Conservation (phyloP, 768 basidiomycete species). For the Porpolomopsis calyptriformis region DNA sequence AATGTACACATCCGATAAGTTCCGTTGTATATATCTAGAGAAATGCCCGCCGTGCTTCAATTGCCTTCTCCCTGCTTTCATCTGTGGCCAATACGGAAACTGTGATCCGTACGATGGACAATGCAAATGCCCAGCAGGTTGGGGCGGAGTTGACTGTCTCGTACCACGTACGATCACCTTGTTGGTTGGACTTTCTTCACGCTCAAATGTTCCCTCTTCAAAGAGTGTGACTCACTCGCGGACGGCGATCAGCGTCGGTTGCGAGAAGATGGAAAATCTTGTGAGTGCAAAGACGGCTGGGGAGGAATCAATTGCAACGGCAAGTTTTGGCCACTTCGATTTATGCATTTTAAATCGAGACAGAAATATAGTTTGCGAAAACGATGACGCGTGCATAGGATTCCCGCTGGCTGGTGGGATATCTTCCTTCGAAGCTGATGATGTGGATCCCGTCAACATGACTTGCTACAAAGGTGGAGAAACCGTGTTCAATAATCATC, state of each 20-base stretch:
- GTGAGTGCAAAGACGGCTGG: constrained; percentile 94
- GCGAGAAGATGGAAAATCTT: constrained; percentile 62
- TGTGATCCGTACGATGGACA: constrained; percentile 92
- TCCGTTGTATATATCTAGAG: constrained; percentile 22
- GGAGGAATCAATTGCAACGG: constrained; percentile 96
- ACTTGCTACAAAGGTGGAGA: constrained; percentile 90
- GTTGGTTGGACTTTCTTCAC: neutral
- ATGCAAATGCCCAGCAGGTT: constrained; percentile 95
- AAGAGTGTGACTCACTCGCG: constrained; percentile 85
- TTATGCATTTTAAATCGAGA: neutral
- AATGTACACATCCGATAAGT: neutral
- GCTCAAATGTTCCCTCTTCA: neutral
- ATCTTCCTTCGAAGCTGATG: constrained; percentile 28
- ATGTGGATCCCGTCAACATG: constrained; percentile 46
- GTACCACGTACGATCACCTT: constrained; percentile 83
- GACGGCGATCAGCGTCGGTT: constrained; percentile 81
- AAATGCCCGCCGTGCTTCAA: constrained; percentile 91
- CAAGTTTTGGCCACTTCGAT: constrained; percentile 23
- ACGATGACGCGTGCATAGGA: constrained; percentile 63
- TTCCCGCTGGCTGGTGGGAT: constrained; percentile 56
- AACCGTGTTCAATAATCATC: constrained; percentile 91
- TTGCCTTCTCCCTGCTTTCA: constrained; percentile 84
- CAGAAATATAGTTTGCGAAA: constrained; percentile 62
- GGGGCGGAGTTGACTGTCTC: constrained; percentile 93
- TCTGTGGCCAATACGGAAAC: constrained; percentile 83